Base-by-base conservation (phyloP, 306 rosid genomes). In the Dalbergia cultrata region DNA sequence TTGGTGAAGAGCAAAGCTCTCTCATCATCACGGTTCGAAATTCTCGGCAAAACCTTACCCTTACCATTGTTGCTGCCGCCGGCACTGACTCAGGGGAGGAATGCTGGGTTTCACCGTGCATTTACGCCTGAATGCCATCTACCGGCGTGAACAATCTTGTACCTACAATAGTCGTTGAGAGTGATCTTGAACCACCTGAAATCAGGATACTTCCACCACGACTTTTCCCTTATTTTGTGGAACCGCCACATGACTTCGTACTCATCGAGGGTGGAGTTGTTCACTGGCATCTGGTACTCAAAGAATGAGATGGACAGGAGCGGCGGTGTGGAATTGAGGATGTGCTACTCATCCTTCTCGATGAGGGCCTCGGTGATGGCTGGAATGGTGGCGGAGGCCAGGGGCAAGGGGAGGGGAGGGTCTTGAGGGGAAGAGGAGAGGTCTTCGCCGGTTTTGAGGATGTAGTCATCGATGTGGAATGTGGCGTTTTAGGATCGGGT, bases 161-260 rank as follows among this genome's bases (percentile, higher is more conserved):
- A 93, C 8, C 54, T 53, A 70, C 99, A 96, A 33, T 93, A 87
- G 18, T 87, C 92, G 4, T 86, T 87, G 41, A 86, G 12, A 8
- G 78, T 74, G 2, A 95, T 39, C 84, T 6, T 85, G 54, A 93
- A 95, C 63, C 98, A 85, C 54, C 99, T 87, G 44, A 96, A 96
- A 74, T 96, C 99, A 65, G 98, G 92, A 17, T 96, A 96, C 91
- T 88, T 96, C 44, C 98, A 86, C 99, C 99, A 93, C 0, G 98
- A 93, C 69, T 90, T 92, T 84, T 96, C 99, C 82, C 88, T 89
- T 81, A 87, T 96, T 78, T 93, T 96, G 41, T 98, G 85, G 76
- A 96, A 96, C 77, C 91, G 84, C 99, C 99, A 96, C 9, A 90
- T 58, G 49, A 89, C 97, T 60, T 96, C 99, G 22, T 98, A 96